Conservation (phyloP, 495 filamentous ascomycete genomes). For the Tuber magnatum region DNA sequence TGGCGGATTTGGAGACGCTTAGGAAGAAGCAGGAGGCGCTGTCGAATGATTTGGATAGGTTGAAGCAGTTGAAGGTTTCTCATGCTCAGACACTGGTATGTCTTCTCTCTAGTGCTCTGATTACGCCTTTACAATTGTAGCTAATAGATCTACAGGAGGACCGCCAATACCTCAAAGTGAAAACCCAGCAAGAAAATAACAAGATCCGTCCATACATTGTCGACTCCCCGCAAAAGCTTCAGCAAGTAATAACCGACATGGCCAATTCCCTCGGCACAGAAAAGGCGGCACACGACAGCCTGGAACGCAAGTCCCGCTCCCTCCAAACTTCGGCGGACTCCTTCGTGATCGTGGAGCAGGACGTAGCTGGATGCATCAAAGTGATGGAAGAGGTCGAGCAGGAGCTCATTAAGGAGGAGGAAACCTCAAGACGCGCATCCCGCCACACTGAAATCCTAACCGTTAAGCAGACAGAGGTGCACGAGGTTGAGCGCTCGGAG, state of each 20-base stretch:
- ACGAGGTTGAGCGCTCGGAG: conserved; percentile 84
- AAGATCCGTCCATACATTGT: conserved; percentile 88
- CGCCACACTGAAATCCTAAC: conserved; percentile 79
- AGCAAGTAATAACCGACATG: conserved; percentile 72
- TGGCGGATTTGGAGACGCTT: conserved; percentile 49
- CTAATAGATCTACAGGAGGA: conserved; percentile 34
- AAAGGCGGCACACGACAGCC: conserved; percentile 71
- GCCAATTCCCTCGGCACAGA: conserved; percentile 66
- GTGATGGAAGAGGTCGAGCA: conserved; percentile 77
- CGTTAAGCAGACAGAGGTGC: conserved; percentile 76
- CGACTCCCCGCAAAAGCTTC: conserved; percentile 74
- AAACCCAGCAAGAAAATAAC: conserved; percentile 63
- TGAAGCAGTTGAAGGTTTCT: conserved; percentile 68
- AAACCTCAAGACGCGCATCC: conserved; percentile 68
- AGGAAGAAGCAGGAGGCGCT: conserved; percentile 28
- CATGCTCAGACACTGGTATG: conserved; percentile 46
- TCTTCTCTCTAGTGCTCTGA: neutral
- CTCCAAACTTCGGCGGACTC: conserved; percentile 89
- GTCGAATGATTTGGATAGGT: conserved; percentile 20
- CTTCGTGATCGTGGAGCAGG: conserved; percentile 70
- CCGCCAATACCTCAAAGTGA: conserved; percentile 26
- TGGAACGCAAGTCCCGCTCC: conserved; percentile 77
- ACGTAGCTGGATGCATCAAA: conserved; percentile 77
- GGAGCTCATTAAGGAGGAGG: conserved; percentile 83
- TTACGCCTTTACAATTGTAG: neutral